Evolutionary conservation across 148 eudicot species (phyloP).

Genomic region (Vaccinium darrowii): DNA sequence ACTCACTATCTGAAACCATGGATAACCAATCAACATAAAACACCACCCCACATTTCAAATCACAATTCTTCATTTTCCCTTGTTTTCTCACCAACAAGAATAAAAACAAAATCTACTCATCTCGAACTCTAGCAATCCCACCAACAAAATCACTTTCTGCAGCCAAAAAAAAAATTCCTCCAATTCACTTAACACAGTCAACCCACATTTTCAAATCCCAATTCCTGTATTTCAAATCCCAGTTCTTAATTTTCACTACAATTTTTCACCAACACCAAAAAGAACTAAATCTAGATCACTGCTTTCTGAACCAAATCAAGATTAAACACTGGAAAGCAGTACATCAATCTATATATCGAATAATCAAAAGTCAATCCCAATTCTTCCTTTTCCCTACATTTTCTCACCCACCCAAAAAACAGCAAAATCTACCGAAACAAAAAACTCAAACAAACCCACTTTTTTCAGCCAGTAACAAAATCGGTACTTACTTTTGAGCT

Average conservation of each 20-base stretch:
- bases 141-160: not conserved
- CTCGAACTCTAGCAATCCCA: not conserved
- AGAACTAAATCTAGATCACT: not conserved
- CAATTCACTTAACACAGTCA: no score
- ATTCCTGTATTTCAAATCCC: not conserved
- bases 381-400: not conserved
- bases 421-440: not conserved
- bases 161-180: no score
- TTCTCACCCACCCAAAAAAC: not conserved
- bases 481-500: conserved; percentile 46
- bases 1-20: no score
- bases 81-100: no score
- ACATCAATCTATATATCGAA: no score
- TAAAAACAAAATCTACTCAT: no score
- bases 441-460: not conserved
- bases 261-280: not conserved
- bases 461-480: not conserved
- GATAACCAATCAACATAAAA: no score
- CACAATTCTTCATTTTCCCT: no score
- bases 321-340: no score
- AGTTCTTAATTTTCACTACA: not conserved
- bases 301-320: no score
- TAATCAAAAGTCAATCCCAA: not conserved
- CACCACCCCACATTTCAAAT: no score
- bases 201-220: not conserved